Evolutionary conservation across 371 early-diverging fungal genomes (phyloP), one percentile per base, ranked within the genome.

Genomic region (Capillidium heterosporum): DNA sequence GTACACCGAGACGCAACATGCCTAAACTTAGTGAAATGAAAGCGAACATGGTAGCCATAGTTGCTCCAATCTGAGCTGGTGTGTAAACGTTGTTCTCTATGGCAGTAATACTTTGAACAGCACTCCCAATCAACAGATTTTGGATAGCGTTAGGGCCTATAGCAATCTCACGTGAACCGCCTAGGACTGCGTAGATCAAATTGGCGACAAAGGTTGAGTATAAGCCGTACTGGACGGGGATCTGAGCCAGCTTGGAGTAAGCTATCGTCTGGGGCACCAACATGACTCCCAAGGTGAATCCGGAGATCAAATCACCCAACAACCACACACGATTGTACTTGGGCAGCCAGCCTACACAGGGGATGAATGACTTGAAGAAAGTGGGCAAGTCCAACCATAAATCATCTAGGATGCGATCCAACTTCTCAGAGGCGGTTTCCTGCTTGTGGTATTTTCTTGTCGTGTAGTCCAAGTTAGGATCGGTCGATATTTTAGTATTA

Each of bases 81-180:
- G 49, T 31, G 31, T 48, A 48, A 10, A n/a, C 5, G 28, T 28
- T 44, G n/a, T 19, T 27, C 7, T 21, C 27, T 4, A 31, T 48
- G 49, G 59, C 48, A 56, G n/a, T n/a, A 71, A 59, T 63, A 13
- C 68, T 63, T 23, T 71, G 69, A 21, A 85, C 59, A 26, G 80
- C 69, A 58, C 87, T 82, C 31, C 84, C 84, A 48, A 82, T 70
- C 11, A 89, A 66, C 21, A 84, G 68, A 2, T 87, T 84, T 65
- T 89, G 78, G n/a, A 90, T 89, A 28, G 91, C 87, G 13, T 87
- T 85, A 0, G 91, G 86, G 17, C 93, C 90, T 54, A 89, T 83
- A 24, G 84, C 84, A 26, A 87, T 84, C 61, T 88, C 90, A 61
- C 85, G 85, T 35, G 85, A 81, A 0, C 89, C 87, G 32, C 83